These are phyloP conservation scores for Postia placenta DNA, from an alignment of 768 basidiomycete species.

Conservation along the genomic window DNA sequence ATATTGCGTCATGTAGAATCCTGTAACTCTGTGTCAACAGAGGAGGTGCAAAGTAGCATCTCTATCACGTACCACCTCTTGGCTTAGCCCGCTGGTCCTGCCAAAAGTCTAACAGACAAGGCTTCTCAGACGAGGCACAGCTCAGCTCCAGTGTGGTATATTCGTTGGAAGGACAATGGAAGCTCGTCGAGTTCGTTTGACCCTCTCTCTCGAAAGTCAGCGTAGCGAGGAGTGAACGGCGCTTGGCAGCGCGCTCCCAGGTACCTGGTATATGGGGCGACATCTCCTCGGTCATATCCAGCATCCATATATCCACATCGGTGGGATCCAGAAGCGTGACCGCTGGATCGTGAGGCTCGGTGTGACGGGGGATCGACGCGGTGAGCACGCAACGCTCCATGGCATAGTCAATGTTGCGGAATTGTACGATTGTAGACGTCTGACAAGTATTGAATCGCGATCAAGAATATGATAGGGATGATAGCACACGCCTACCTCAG, in stretches of 20 bases:
- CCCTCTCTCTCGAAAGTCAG: background rate
- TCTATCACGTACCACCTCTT: constrained; percentile 3
- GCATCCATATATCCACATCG: constrained; percentile 10
- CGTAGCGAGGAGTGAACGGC: constrained; percentile 8
- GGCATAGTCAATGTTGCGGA: constrained; percentile 13
- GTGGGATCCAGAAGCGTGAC: background rate
- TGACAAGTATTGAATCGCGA: background rate
- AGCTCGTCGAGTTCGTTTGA: constrained; percentile 1
- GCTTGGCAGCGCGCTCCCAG: constrained; percentile 3
- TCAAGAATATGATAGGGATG: background rate
- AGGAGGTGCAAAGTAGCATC: background rate
- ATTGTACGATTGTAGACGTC: constrained; percentile 7
- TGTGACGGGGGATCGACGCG: constrained; percentile 1
- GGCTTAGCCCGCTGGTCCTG: constrained; percentile 6
- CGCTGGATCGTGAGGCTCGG: constrained; percentile 1
- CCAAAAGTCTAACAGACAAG: constrained; percentile 12
- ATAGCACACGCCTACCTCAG: background rate
- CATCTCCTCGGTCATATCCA: constrained; percentile 6
- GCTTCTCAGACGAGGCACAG: background rate
- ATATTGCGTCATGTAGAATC: background rate
- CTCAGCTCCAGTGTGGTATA: constrained; percentile 10
- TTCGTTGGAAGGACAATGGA: constrained; percentile 7
- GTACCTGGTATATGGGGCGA: constrained; percentile 4
- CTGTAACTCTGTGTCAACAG: background rate
- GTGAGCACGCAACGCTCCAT: constrained; percentile 13